Percentiles rank a stretch among this genome's conserved stretches.
These are phyloP conservation scores for Neurospora africana DNA, from an alignment of 495 filamentous ascomycete genomes.

Conservation along the genomic window DNA sequence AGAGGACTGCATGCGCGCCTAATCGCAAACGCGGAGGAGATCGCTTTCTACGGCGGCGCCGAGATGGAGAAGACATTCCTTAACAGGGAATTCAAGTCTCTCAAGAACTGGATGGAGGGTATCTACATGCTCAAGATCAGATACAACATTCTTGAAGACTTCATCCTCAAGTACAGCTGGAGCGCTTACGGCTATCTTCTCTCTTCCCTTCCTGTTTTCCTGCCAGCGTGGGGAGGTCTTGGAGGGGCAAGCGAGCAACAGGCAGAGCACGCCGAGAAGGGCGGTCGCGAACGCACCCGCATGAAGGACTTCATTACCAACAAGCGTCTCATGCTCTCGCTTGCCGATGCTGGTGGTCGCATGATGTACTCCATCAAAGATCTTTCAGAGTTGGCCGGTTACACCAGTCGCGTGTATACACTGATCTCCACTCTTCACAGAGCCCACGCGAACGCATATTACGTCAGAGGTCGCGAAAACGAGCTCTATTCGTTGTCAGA, in stretches of 20 bases:
- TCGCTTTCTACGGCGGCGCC: conserved; percentile 96
- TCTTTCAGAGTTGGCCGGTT: conserved; percentile 87
- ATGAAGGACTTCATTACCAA: conserved; percentile 99
- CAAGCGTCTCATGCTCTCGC: conserved; percentile 93
- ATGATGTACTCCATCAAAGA: conserved; percentile 99
- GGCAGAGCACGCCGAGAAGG: conserved; percentile 25
- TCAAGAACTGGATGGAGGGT: conserved; percentile 90
- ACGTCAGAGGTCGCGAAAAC: conserved; percentile 52
- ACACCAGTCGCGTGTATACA: conserved; percentile 91
- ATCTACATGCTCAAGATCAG: conserved; percentile 94
- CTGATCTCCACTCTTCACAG: conserved; percentile 90
- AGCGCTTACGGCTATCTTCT: conserved; percentile 93
- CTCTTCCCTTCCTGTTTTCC: conserved; percentile 85
- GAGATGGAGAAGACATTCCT: conserved; percentile 87
- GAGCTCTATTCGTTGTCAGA: conserved; percentile 84
- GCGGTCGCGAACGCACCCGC: conserved; percentile 61
- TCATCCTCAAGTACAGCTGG: conserved; percentile 97
- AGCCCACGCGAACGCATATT: conserved; percentile 83
- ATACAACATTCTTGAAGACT: conserved; percentile 98
- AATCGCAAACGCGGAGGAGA: conserved; percentile 94
- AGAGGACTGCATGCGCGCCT: conserved; percentile 78
- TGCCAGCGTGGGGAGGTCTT: conserved; percentile 86
- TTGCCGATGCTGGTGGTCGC: conserved; percentile 89
- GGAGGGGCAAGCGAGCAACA: conserved; percentile 59
- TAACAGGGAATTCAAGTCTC: conserved; percentile 77